Percentiles rank a stretch among this genome's conserved stretches.
Conservation (phyloP, 1,284 basidiomycete genomes). For the Ceratobasidium sp. region DNA sequence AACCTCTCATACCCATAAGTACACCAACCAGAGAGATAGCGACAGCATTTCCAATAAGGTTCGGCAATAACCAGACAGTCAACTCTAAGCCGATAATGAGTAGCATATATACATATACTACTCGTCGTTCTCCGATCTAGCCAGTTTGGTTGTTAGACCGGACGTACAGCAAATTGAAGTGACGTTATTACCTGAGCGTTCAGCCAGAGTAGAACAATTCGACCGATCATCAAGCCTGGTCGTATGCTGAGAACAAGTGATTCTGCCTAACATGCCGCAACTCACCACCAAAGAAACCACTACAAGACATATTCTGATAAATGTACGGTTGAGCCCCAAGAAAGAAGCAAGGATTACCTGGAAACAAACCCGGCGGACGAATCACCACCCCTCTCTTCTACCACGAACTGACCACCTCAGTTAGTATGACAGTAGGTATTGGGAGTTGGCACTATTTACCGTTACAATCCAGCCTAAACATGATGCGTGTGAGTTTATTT, state of each 20-base stretch:
- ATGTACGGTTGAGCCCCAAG: constrained; percentile 55
- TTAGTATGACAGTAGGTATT: background rate
- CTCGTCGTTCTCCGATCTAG: constrained; percentile 70
- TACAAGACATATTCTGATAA: background rate
- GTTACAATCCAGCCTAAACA: constrained; percentile 69
- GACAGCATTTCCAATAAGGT: constrained; percentile 59
- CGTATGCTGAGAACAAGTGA: background rate
- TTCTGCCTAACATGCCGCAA: background rate
- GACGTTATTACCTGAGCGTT: constrained; percentile 64
- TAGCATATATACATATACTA: constrained; percentile 67
- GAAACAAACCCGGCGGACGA: constrained; percentile 68
- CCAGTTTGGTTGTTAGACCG: constrained; percentile 7
- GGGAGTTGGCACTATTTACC: constrained; percentile 53
- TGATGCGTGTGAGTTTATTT: background rate
- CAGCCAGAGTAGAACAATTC: constrained; percentile 70
- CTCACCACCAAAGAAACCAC: constrained; percentile 64
- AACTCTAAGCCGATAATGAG: constrained; percentile 65
- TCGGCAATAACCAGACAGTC: constrained; percentile 59
- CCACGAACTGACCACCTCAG: constrained; percentile 56
- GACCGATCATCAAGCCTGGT: constrained; percentile 70
- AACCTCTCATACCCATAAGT: constrained; percentile 15
- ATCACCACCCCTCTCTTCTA: constrained; percentile 64
- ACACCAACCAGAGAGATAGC: constrained; percentile 61
- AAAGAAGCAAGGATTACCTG: constrained; percentile 42
- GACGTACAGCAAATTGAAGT: no score